Conservation (phyloP, 192 early-diverging fungal genomes). For the Funneliformis mosseae region DNA sequence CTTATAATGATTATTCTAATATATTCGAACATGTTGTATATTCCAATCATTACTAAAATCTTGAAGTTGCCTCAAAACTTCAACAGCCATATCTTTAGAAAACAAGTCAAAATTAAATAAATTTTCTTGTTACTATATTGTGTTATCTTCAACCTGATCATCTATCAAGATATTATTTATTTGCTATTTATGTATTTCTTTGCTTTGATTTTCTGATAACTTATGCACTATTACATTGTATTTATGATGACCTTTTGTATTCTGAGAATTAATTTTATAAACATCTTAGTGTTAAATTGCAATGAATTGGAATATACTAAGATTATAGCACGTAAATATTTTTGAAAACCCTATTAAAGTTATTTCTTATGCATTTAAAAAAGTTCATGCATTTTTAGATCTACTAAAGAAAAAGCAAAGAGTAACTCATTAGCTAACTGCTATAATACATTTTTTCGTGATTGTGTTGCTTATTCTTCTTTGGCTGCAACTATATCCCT, state of each 20-base stretch:
- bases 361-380: not conserved
- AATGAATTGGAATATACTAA: too few species aligned
- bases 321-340: not conserved
- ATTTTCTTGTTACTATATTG: too few species aligned
- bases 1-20: not conserved
- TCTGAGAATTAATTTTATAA: slow-evolving; percentile 2
- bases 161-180: too few species aligned
- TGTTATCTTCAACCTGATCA: too few species aligned
- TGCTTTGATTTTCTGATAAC: too few species aligned
- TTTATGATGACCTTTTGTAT: not conserved
- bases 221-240: too few species aligned
- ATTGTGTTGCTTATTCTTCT: not conserved
- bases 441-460: not conserved
- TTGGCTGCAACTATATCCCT: not conserved
- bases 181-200: too few species aligned
- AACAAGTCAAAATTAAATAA: not conserved
- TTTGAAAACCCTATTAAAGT: not conserved
- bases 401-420: not conserved
- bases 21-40: too few species aligned
- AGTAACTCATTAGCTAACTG: not conserved
- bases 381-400: not conserved
- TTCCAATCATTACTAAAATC: too few species aligned
- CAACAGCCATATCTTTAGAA: not conserved
- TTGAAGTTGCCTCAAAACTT: too few species aligned
- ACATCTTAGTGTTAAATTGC: not conserved